Conservation (phyloP, 495 filamentous ascomycete genomes). For the Astrothelium macrocarpum region DNA sequence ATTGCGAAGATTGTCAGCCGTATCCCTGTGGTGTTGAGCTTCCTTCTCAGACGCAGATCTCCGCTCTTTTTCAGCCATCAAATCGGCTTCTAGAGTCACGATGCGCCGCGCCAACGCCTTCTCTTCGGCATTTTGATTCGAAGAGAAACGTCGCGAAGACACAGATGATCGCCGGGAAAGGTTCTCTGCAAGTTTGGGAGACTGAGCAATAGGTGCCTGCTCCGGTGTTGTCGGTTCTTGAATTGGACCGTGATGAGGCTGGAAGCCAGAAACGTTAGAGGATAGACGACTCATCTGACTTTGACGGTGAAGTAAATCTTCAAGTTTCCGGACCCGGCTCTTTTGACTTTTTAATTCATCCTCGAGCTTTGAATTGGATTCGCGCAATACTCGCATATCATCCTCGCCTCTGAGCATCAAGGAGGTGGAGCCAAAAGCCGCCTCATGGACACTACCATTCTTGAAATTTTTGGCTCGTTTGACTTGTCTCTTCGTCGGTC, state of each 20-base stretch:
- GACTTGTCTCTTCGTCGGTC: slow-evolving; percentile 64
- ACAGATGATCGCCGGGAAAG: slow-evolving; percentile 53
- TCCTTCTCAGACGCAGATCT: slow-evolving; percentile 49
- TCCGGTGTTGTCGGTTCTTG: slow-evolving; percentile 40
- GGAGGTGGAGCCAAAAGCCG: slow-evolving; percentile 64
- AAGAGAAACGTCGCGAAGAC: slow-evolving; percentile 57
- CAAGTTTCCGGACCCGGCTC: slow-evolving; percentile 80
- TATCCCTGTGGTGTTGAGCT: slow-evolving; percentile 44
- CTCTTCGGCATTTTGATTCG: slow-evolving; percentile 55
- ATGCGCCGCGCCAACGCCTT: slow-evolving; percentile 58
- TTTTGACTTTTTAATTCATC: slow-evolving; percentile 78
- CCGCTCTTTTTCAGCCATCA: slow-evolving; percentile 47
- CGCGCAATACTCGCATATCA: slow-evolving; percentile 57
- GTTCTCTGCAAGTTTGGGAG: slow-evolving; percentile 39
- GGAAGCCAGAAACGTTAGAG: slow-evolving; percentile 58
- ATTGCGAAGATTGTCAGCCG: slow-evolving; percentile 47
- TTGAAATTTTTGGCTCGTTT: slow-evolving; percentile 88
- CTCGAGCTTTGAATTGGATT: slow-evolving; percentile 71
- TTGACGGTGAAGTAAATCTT: slow-evolving; percentile 87
- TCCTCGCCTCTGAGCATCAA: slow-evolving; percentile 74
- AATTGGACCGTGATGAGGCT: slow-evolving; percentile 23
- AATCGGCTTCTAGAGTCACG: slow-evolving; percentile 71
- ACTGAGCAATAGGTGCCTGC: slow-evolving; percentile 12
- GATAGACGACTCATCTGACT: slow-evolving; percentile 55
- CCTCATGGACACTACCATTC: slow-evolving; percentile 87